Base-by-base conservation (phyloP, 1,284 basidiomycete species). In the Cryptococcus sp. region DNA sequence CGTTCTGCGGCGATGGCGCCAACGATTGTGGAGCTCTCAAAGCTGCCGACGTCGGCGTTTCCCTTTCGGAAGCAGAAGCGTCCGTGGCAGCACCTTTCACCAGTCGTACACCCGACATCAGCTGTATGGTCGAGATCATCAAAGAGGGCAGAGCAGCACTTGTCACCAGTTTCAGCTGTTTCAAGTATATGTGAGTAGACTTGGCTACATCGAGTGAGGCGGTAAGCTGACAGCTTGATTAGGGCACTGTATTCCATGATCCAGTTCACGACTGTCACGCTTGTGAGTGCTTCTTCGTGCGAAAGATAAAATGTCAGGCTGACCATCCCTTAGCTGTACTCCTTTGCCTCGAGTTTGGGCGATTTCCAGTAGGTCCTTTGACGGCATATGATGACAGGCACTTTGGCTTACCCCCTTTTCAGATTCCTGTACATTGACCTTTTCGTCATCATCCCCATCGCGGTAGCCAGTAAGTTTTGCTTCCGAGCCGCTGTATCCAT, bases 41-140 rank as follows among this genome's bases (percentile, higher is more conserved):
- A 80, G 94, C 96, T 5, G 96, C 96, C 13, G 96, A 99, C 71
- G 93, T 99, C 35, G 96, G 96, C 1, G 86, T 99, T 50, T 98
- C 94, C 4, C 80, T 99, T 16, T 96, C 93, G 0, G 96, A 99
- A 76, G 96, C 96, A 0, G 96, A 99, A 78, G 96, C 96, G 2
- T 95, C 91, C 16, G 95, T 99, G n/a, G 96, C 96, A 3, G 96
- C 96, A 11, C 96, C 96, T 0, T 99, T 99, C 78, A 99, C 96
- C 4, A 90, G 90, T 62, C 88, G 88, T 47, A 91, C 87, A 1
- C 91, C 95, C 6, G 96, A 99, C 78, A 97, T 99, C 69, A 87
- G 89, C 23, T 99, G 96, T 74, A 92, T 98, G 47, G 85, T 98
- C 49, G 93, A 99, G 69, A 89, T 99, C 56, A 96, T 99, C 81